Evolutionary conservation across 805 yeast genomes (phyloP).

Genomic region (Candida ipomoeae): DNA sequence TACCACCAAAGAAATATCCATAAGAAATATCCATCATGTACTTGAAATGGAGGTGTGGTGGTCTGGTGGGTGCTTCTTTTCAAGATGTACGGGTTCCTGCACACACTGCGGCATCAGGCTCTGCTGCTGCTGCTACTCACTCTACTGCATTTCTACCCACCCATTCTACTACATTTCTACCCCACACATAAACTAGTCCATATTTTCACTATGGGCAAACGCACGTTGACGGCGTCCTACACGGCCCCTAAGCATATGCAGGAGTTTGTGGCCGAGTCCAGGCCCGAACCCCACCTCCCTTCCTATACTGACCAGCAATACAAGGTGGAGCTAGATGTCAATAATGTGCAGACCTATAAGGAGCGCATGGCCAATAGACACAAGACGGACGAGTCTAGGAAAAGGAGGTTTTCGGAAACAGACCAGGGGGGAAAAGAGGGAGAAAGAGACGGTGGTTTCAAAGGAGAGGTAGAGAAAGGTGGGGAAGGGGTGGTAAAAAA

Average conservation of each 20-base stretch:
- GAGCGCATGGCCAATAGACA: slow-evolving; percentile 13
- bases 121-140: too few relatives aligned
- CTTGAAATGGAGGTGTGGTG: too few relatives aligned
- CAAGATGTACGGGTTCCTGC: neutral
- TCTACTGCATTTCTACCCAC: too few relatives aligned
- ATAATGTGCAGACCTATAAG: slow-evolving; percentile 14
- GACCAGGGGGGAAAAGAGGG: neutral
- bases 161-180: too few relatives aligned
- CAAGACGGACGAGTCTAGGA: neutral
- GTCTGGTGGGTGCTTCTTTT: too few relatives aligned
- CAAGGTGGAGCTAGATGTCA: slow-evolving; percentile 23
- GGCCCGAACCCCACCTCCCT: slow-evolving; percentile 17
- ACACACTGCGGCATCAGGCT: neutral
- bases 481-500: neutral
- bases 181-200: neutral
- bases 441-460: neutral
- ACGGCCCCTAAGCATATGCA: slow-evolving; percentile 29
- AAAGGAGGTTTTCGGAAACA: neutral
- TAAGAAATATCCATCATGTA: too few relatives aligned
- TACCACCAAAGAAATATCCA: too few relatives aligned
- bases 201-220: slow-evolving; percentile 12
- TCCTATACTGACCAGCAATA: slow-evolving; percentile 44
- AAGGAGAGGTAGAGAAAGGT: neutral
- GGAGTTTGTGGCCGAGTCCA: slow-evolving; percentile 21
- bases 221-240: slow-evolving; percentile 35